Evolutionary conservation across 495 filamentous ascomycete genomes (phyloP).

Genomic region (Letharia columbiana): DNA sequence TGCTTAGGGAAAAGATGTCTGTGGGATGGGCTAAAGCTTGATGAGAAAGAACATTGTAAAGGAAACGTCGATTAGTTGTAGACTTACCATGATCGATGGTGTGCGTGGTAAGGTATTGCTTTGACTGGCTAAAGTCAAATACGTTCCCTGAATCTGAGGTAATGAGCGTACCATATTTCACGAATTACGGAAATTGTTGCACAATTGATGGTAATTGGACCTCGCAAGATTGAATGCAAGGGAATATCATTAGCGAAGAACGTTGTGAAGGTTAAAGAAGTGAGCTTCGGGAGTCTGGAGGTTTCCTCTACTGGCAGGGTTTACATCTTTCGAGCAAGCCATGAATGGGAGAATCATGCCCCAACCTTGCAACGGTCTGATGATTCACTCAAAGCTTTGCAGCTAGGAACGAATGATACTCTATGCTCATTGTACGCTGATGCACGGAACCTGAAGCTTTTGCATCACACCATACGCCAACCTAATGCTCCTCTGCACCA

Average conservation of each 20-base stretch:
- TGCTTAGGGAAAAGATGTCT: conserved; percentile 83
- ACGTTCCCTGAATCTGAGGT: neutral
- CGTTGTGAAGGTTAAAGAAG: neutral
- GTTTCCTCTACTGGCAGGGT: neutral
- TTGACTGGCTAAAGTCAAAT: conserved; percentile 53
- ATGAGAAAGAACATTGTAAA: conserved; percentile 6
- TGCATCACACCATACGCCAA: neutral
- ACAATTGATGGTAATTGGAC: neutral
- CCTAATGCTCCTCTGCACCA: conserved; percentile 1
- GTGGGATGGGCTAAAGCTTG: conserved; percentile 55
- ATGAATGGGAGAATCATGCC: neutral
- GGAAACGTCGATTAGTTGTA: neutral
- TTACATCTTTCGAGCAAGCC: neutral
- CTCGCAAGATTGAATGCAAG: neutral
- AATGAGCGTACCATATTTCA: conserved; percentile 4
- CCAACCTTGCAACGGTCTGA: neutral
- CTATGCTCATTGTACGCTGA: neutral
- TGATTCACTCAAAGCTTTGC: neutral
- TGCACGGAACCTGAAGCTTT: neutral
- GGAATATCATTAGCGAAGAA: neutral
- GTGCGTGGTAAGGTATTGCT: conserved; percentile 92
- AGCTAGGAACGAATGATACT: neutral
- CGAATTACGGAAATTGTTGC: neutral
- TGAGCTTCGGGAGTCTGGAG: neutral
- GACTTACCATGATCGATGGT: conserved; percentile 73